phyloP scores from a whole-genome alignment of 495 filamentous ascomycete species.

The Neurospora africana region DNA sequence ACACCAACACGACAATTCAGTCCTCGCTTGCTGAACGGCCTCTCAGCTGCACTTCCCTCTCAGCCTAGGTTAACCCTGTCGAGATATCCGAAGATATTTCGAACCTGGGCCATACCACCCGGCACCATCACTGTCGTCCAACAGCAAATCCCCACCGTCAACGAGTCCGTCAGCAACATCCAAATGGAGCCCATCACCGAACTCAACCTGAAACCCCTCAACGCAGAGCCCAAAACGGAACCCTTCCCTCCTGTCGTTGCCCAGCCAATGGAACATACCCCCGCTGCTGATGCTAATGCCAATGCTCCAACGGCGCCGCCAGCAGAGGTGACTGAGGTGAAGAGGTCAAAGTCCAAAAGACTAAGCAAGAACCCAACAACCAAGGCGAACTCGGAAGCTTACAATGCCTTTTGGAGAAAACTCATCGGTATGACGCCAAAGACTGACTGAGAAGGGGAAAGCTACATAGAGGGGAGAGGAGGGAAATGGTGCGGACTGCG shows the following conservation, averaged over 20 bases:
- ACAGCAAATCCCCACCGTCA: not conserved
- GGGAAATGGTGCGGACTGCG: not conserved
- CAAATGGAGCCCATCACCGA: not conserved
- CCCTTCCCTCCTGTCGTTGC: not conserved
- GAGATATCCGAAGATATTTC: too few relatives aligned
- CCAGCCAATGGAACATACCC: not conserved
- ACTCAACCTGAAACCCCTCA: not conserved
- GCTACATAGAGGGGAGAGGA: not conserved
- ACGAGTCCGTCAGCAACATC: not conserved
- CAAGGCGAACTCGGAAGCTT: not conserved
- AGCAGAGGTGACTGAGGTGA: not conserved
- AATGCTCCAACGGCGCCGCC: not conserved
- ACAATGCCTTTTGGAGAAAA: not conserved
- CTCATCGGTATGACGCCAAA: not conserved
- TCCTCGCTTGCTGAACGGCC: not conserved
- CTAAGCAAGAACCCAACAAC: not conserved
- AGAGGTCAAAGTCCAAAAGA: not conserved
- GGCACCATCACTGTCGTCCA: not conserved
- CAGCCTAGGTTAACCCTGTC: too few relatives aligned
- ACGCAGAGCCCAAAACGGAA: not conserved
- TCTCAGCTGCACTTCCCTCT: not conserved
- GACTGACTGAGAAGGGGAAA: not conserved
- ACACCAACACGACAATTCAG: too few relatives aligned
- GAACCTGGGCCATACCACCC: not conserved
- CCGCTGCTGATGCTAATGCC: not conserved